These are phyloP conservation scores for Tremella mesenterica DNA, from an alignment of 768 basidiomycete species.

Conservation along the genomic window DNA sequence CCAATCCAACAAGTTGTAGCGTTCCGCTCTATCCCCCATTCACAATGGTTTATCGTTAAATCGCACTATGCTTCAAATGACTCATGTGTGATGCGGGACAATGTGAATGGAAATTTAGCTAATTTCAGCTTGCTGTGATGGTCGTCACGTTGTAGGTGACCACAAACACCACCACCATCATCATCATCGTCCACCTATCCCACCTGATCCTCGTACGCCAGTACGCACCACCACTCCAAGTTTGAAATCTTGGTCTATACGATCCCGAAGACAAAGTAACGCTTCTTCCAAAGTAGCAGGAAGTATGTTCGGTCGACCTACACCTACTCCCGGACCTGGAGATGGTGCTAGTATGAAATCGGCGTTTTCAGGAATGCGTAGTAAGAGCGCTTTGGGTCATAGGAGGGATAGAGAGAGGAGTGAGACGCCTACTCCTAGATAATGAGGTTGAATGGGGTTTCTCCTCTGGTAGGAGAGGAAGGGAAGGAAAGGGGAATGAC, in stretches of 20 bases:
- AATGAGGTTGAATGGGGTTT: too few species aligned
- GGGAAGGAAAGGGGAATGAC: too few species aligned
- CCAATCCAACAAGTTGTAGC: too few species aligned
- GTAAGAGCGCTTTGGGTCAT: conserved; percentile 7
- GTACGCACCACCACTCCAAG: conserved; percentile 13
- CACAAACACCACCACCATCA: conserved; percentile 28
- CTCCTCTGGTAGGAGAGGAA: too few species aligned
- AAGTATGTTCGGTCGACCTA: too few species aligned
- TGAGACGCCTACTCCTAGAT: neutral
- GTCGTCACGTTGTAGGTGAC: conserved; percentile 37
- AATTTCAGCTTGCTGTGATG: conserved; percentile 38
- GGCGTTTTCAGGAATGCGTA: neutral
- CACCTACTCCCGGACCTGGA: too few species aligned
- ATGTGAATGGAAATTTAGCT: neutral
- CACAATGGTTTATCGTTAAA: too few species aligned
- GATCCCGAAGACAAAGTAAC: conserved; percentile 11
- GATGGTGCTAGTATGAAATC: neutral
- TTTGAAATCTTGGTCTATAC: conserved; percentile 17
- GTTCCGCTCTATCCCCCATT: too few species aligned
- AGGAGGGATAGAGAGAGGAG: conserved; percentile 4
- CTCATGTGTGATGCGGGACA: too few species aligned
- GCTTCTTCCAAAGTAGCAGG: conserved; percentile 5
- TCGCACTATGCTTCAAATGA: too few species aligned
- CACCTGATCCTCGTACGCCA: conserved; percentile 8
- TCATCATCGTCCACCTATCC: conserved; percentile 8